Evolutionary conservation across 805 yeast genomes (phyloP).

Genomic region (Candida stauntonica): DNA sequence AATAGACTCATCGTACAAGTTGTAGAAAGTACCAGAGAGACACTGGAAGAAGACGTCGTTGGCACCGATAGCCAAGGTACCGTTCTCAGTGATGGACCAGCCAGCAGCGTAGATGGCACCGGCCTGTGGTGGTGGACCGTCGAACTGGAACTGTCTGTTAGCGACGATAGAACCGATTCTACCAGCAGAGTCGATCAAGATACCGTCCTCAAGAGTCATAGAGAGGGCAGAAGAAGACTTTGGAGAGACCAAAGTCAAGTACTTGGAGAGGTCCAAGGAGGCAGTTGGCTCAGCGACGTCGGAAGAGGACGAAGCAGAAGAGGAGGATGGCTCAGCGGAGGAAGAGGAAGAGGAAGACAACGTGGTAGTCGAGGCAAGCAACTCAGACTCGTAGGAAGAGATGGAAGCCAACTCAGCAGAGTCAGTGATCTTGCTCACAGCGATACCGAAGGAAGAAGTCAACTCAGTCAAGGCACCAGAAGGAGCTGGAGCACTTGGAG

Average conservation of each 20-base stretch:
- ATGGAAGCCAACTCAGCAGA: slow-evolving; percentile 22
- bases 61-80: slow-evolving; percentile 60
- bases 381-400: slow-evolving; percentile 12
- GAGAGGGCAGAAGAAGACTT: slow-evolving; percentile 45
- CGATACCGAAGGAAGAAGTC: slow-evolving; percentile 61
- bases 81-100: slow-evolving; percentile 52
- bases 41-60: slow-evolving; percentile 65
- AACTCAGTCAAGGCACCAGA: slow-evolving; percentile 55
- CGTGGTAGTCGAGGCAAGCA: slow-evolving; percentile 39
- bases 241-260: slow-evolving; percentile 34
- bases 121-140: slow-evolving; percentile 84
- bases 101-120: slow-evolving; percentile 70
- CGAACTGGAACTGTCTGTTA: slow-evolving; percentile 82
- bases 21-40: slow-evolving; percentile 72
- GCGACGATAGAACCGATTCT: slow-evolving; percentile 79
- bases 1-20: slow-evolving; percentile 61
- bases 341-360: slow-evolving; percentile 6
- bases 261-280: slow-evolving; percentile 7
- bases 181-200: slow-evolving; percentile 54
- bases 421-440: slow-evolving; percentile 34
- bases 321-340: slow-evolving; percentile 3
- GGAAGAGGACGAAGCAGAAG: slow-evolving; percentile 7
- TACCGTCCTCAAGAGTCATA: slow-evolving; percentile 46
- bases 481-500: slow-evolving; percentile 52
- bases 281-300: slow-evolving; percentile 7